Base-by-base conservation (phyloP, 2,329 filamentous ascomycete genomes). In the Alternaria atra region DNA sequence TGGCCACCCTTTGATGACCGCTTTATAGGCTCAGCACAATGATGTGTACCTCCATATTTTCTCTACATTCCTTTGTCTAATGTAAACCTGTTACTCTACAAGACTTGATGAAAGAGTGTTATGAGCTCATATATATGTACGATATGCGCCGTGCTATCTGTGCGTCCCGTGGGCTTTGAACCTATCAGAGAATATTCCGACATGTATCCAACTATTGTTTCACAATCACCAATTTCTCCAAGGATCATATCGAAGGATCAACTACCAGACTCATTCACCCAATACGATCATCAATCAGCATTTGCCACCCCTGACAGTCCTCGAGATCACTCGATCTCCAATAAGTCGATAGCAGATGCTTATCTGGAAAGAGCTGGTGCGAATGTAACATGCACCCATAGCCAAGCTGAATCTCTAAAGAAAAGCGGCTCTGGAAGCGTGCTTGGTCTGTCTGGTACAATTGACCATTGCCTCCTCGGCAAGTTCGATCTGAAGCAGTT, bases 71-170 rank as follows among this genome's bases (percentile, higher is more conserved):
- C 69, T 72, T 72, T 72, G 69, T 72, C 30, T 43, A 39, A 35
- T 46, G 40, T 51, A 61, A 61, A 68, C 60, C 52, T 62, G 52
- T 61, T 58, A 39, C 46, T 56, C 52, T 30, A 50, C 17, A 52
- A 42, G 43, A 44, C 44, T 23, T 20, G 27, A 50, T 70, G 52
- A 71, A 72, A 68, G 67, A 63, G 55, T 59, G 44, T 60, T 67
- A 64, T 67, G 47, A 34, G 34, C 37, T 58, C 62, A 66, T 64
- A 71, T 70, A 66, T 69, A 66, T 67, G 56, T 59, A 55, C 57
- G 27, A 15, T 55, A 47, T 52, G 47, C 47, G 44, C 30, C 47
- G 25, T 51, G 55, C 56, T 59, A 61, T 57, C 55, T 40, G 50
- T 43, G 42, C 48, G 46, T 55, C 47, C 34, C 40, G 48, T 52